A percentile compares a stretch with the other conserved stretches of the same genome.
Conservation (phyloP, 2,329 filamentous ascomycete species). For the Hypoxylon sp. region DNA sequence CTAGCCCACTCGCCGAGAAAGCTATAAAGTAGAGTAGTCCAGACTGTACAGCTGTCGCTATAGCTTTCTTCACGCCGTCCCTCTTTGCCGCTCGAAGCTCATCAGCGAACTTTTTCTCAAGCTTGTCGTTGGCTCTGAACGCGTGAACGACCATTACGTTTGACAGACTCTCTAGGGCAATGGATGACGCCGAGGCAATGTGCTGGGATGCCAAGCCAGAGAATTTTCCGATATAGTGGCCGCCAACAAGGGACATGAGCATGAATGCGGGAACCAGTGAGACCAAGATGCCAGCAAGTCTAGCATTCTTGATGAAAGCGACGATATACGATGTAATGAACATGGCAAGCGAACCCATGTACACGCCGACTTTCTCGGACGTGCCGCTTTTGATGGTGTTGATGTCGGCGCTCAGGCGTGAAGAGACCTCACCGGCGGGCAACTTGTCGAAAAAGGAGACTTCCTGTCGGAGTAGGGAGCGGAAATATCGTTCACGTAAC, state of each 20-base stretch:
- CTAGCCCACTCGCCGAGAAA: slow-evolving; percentile 74
- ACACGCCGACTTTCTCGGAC: slow-evolving; percentile 74
- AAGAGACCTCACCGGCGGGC: slow-evolving; percentile 69
- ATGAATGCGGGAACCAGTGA: slow-evolving; percentile 70
- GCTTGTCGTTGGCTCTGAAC: slow-evolving; percentile 65
- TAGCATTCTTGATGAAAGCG: slow-evolving; percentile 71
- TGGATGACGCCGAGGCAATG: slow-evolving; percentile 67
- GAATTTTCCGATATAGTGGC: slow-evolving; percentile 64
- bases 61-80: slow-evolving; percentile 69
- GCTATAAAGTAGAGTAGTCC: slow-evolving; percentile 77
- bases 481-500: slow-evolving; percentile 69
- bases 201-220: slow-evolving; percentile 61
- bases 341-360: slow-evolving; percentile 69
- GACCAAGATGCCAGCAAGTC: slow-evolving; percentile 70
- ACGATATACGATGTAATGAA: slow-evolving; percentile 73
- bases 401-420: slow-evolving; percentile 72
- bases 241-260: slow-evolving; percentile 67
- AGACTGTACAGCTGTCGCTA: slow-evolving; percentile 68
- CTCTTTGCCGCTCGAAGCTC: slow-evolving; percentile 62
- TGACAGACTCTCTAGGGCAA: slow-evolving; percentile 68
- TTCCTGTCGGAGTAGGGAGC: slow-evolving; percentile 68
- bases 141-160: slow-evolving; percentile 70
- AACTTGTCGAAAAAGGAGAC: slow-evolving; percentile 71
- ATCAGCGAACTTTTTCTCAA: slow-evolving; percentile 67
- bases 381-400: slow-evolving; percentile 71